Evolutionary conservation across 805 yeast genomes (phyloP), one percentile per base, ranked within the genome.

Genomic region (Dipodascopsis tothii): DNA sequence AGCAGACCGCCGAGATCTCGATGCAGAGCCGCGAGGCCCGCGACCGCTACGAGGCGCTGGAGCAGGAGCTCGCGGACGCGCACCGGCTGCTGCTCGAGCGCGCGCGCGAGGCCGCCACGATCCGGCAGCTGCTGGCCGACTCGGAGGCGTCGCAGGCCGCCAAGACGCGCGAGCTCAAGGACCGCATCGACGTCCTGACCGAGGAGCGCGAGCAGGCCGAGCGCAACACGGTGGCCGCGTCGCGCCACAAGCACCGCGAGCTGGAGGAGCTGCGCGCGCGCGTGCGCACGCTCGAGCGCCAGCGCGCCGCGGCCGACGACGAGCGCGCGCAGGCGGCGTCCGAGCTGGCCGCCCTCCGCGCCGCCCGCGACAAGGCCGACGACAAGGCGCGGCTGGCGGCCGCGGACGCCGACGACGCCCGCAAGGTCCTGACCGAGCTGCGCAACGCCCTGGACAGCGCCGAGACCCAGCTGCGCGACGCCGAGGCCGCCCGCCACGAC

Each of bases 51-150:
- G 87, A 83, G 44, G 73, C 77, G 1, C 60, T 88, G 22, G 87
- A 84, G 53, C 95, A 86, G 44, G 96, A 88, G 57, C 64, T 90
- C n/a, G 67, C 73, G 7, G 96, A 88, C 45, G 68, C 84, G 3
- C 73, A 85, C 43, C 73, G 75, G 25, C 69, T 80, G 61, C 63
- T 88, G 2, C 92, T 81, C 57, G 95, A 87, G 56, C 74, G 94
- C 48, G 77, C 84, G 0, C 70, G 88, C 40, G 97, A 90, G 62
- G 72, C 85, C 0, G 69, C 79, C 1, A 78, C 85, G 0, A 75
- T 87, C 63, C 72, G 94, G 54, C 68, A 83, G 46, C 60, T 85
- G 32, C 58, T 88, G 22, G 61, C 75, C 37, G 95, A 85, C 36
- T 71, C 75, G 4, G 90, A 87, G 55, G 78, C 77, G 36, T 72